Percentiles rank a stretch among this genome's conserved stretches.
phyloP scores from a whole-genome alignment of 1,284 basidiomycete species.

The Apiotrichum domesticum region DNA sequence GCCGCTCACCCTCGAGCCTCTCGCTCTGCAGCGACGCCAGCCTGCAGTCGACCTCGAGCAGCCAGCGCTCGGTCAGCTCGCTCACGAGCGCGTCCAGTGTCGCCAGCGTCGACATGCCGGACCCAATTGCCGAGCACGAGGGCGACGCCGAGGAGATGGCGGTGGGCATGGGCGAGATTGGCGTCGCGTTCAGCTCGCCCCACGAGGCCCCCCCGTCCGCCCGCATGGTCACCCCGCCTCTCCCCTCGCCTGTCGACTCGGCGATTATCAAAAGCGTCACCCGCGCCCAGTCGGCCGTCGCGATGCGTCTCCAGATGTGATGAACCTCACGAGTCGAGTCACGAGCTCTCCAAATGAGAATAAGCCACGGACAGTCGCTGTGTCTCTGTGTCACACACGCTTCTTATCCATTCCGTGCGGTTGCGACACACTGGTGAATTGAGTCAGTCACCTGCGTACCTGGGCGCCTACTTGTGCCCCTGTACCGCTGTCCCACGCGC shows the following conservation, averaged over 20 bases:
- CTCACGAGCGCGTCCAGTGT: constrained; percentile 11
- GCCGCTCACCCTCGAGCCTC: constrained; percentile 8
- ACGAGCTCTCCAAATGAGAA: no score
- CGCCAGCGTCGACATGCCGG: constrained; percentile 14
- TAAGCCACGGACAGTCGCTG: no score
- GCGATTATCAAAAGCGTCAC: constrained; percentile 1
- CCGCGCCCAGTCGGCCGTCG: neutral
- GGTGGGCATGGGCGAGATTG: neutral
- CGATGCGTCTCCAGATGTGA: neutral
- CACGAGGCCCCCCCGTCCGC: neutral
- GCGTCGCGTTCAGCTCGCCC: neutral
- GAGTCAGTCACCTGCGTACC: no score
- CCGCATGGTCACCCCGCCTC: neutral
- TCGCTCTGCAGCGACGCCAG: constrained; percentile 4
- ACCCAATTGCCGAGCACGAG: constrained; percentile 11
- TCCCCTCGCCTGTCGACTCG: neutral
- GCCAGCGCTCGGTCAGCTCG: constrained; percentile 2
- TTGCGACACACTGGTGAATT: no score
- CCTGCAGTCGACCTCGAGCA: constrained; percentile 2
- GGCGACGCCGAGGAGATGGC: neutral
- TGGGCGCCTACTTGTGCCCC: no score
- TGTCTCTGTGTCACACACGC: no score
- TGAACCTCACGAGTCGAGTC: no score
- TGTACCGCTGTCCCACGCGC: no score
- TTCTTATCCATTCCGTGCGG: no score